Percentiles rank a stretch among this genome's conserved stretches.
These are phyloP conservation scores for Cercospora zeae-maydis DNA, from an alignment of 2,329 filamentous ascomycete genomes.

Conservation along the genomic window DNA sequence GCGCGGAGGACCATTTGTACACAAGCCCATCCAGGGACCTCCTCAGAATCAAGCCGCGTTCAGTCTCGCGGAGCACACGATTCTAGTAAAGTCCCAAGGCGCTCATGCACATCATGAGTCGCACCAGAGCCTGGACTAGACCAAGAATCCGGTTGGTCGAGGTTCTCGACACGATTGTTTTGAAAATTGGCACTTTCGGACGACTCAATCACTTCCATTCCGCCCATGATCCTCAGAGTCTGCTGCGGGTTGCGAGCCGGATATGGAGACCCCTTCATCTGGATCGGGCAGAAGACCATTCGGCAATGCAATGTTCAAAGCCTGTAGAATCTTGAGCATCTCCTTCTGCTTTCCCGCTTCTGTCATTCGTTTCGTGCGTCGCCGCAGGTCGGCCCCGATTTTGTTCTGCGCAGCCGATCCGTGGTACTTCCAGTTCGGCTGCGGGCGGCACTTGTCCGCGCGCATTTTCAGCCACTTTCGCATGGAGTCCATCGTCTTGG, in stretches of 20 bases:
- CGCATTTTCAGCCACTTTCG: constrained; percentile 33
- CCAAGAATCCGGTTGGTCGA: background rate
- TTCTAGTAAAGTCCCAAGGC: background rate
- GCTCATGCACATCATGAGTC: constrained; percentile 18
- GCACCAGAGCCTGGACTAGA: constrained; percentile 20
- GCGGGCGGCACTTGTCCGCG: constrained; percentile 31
- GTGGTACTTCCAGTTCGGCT: constrained; percentile 32
- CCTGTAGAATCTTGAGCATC: constrained; percentile 29
- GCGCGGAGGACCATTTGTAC: too few relatives aligned
- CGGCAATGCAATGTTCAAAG: constrained; percentile 21
- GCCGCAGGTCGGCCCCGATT: constrained; percentile 31
- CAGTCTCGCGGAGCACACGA: background rate
- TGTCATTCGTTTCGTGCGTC: constrained; percentile 31
- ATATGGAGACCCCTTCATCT: constrained; percentile 4
- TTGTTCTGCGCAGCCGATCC: constrained; percentile 28
- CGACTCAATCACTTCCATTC: background rate
- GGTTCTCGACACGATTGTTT: background rate
- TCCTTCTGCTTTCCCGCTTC: constrained; percentile 30
- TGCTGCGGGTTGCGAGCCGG: constrained; percentile 4
- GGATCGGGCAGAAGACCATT: constrained; percentile 7
- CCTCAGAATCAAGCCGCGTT: too few relatives aligned
- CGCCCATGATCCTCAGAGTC: background rate
- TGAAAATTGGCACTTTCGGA: background rate
- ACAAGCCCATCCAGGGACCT: too few relatives aligned
- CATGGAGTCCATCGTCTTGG: constrained; percentile 22